Evolutionary conservation across 495 filamentous ascomycete species (phyloP), one percentile per base, ranked within the genome.

Genomic region (Penicillium bialowiezense): DNA sequence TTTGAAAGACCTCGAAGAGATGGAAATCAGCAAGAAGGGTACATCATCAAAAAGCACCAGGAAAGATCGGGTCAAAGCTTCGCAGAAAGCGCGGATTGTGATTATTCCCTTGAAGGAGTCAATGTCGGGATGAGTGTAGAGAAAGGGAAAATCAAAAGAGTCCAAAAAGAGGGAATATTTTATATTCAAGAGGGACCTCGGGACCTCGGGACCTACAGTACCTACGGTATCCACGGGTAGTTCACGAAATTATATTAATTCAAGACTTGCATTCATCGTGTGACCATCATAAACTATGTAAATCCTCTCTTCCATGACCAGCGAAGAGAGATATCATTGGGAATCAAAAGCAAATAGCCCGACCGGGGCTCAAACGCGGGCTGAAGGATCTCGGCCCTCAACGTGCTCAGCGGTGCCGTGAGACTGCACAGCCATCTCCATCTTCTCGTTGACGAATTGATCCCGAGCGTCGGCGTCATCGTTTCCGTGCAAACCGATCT

Each of bases 401-500:
- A 58, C 52, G 44, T 60, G 57, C 23, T 58, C 32, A n/a, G 45
- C 41, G 8, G 35, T 54, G 23, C 55, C 55, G 17, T 48, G 57
- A 29, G 52, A 44, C 21, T 52, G 35, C 9, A 45, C 51, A 14
- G 48, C 54, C 29, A 52, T 44, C 48, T 58, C 52, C 44, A 48
- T 56, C 56, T 71, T 69, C 44, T 64, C 63, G 40, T 57, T 43
- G 18, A 67, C 26, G 14, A 52, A 52, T 18, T 52, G 41, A 44
- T 83, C 79, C 42, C 67, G 63, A 54, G 54, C 57, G 26, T 78
- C 76, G 7, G 80, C 82, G 56, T 84, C 79, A 32, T 52, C 47
- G 40, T 82, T 83, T 13, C 84, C 85, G 51, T 77, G 74, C 17
- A 65, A 59, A 1, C 85, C 84, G 53, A 88, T 85, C 61, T 74